Evolutionary conservation across 106 monocot genomes (phyloP), one percentile per base, ranked within the genome.

Genomic region (Apostasia ramifera): DNA sequence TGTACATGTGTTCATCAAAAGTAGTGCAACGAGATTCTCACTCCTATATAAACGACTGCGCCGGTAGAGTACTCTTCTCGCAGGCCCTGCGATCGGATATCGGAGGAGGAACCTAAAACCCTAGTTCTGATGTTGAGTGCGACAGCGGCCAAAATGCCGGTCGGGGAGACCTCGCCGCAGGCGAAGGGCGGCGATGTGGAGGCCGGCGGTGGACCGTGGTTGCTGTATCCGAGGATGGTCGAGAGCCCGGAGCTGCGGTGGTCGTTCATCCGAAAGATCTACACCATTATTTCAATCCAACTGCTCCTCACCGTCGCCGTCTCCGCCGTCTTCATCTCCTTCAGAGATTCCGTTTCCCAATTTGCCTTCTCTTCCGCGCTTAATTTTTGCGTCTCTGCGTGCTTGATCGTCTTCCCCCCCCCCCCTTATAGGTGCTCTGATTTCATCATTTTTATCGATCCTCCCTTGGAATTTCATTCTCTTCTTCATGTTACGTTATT

Each of bases 221-320:
- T 71, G 47, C 88, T 88, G 68, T 88, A 88, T 55, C 88, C 88
- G 66, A 63, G 45, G 76, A 88, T 88, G 88, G n/a, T 62, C 57
- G 88, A 88, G 79, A 79, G 78, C 69, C 88, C 88, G n/a, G 79
- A 79, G 64, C 57, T 88, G 66, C 67, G 88, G 43, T 88, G 88
- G 88, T 75, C 78, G 2, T 82, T 88, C 71, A 81, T 88, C 49
- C 64, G 85, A 67, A 88, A 85, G 71, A 77, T 88, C 67, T 88
- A 88, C 66, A 7, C 66, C 44, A 88, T 88, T 73, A 43, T 88
- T 26, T 41, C 81, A 55, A 55, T 77, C 6, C 88, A 88, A 67
- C 40, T 88, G 57, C 70, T 74, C 39, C 61, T 88, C 70, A 84
- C 88, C 51, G 62, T 76, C 39, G 84, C 74, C n/a, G 79, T 88